These are phyloP conservation scores for Hirsutella thompsonii DNA, from an alignment of 2,329 filamentous ascomycete species.

Conservation along the genomic window DNA sequence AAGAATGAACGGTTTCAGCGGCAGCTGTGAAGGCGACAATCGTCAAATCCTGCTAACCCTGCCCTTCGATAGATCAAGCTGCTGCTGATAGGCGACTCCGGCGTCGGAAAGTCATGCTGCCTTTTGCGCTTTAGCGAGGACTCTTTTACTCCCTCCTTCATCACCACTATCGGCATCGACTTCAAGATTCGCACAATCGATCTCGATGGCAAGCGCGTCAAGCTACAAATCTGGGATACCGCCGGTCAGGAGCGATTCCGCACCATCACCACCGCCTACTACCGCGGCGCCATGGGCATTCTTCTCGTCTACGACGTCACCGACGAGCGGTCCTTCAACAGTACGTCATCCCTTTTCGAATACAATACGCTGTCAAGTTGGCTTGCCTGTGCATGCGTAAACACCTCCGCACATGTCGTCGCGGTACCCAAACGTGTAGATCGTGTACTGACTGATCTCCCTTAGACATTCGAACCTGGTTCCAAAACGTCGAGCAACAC, in stretches of 20 bases:
- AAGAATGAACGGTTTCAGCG: neutral
- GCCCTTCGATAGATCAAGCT: conserved; percentile 66
- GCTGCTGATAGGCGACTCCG: conserved; percentile 90
- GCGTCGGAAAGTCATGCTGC: conserved; percentile 95
- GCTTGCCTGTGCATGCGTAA: too few species aligned
- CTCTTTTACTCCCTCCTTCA: conserved; percentile 94
- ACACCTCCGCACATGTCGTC: too few species aligned
- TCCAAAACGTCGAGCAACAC: conserved; percentile 97
- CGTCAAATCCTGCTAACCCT: conserved; percentile 1
- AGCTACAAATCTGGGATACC: conserved; percentile 99
- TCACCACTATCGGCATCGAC: conserved; percentile 98
- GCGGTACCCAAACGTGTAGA: too few species aligned
- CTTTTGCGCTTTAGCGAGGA: conserved; percentile 94
- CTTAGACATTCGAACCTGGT: conserved; percentile 96
- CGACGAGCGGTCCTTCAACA: conserved; percentile 89
- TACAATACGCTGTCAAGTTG: too few species aligned
- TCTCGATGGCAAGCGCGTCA: conserved; percentile 95
- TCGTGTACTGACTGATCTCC: too few species aligned
- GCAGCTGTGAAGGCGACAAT: neutral
- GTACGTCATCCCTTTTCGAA: conserved; percentile 36
- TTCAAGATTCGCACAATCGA: conserved; percentile 99
- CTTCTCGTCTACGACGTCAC: conserved; percentile 97
- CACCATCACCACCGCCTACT: conserved; percentile 98
- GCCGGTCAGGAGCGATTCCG: conserved; percentile 96
- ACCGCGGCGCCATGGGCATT: conserved; percentile 96